Percentiles rank a stretch among this genome's conserved stretches.
These are phyloP conservation scores for Penicillium lagena DNA, from an alignment of 495 filamentous ascomycete species.

Conservation along the genomic window DNA sequence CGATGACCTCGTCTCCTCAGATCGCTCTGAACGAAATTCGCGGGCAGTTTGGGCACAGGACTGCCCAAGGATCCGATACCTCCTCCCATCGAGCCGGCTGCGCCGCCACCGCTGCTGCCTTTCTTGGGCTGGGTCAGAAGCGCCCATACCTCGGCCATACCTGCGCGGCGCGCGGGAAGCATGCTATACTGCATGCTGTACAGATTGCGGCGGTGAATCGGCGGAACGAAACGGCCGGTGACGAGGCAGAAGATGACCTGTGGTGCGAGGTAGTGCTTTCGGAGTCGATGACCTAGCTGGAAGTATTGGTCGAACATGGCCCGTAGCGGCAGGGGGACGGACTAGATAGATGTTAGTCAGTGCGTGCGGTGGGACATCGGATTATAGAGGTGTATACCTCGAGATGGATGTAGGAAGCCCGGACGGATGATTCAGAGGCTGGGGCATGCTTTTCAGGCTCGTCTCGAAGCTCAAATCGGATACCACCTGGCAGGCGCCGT, in stretches of 20 bases:
- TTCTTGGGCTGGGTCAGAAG: slow-evolving; percentile 55
- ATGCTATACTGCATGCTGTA: slow-evolving; percentile 99
- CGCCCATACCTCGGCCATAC: slow-evolving; percentile 80
- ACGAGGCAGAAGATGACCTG: slow-evolving; percentile 79
- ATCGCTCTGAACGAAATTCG: slow-evolving; percentile 31
- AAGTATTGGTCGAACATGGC: slow-evolving; percentile 97
- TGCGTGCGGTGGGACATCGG: too few species aligned
- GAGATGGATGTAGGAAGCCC: slow-evolving; percentile 70
- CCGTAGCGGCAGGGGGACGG: slow-evolving; percentile 80
- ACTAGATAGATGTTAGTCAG: slow-evolving; percentile 37
- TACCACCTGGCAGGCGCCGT: slow-evolving; percentile 82
- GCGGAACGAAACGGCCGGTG: slow-evolving; percentile 84
- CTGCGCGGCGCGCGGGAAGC: slow-evolving; percentile 76
- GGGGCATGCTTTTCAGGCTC: slow-evolving; percentile 20
- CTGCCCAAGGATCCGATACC: slow-evolving; percentile 22
- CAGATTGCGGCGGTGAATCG: slow-evolving; percentile 87
- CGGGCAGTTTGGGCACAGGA: slow-evolving; percentile 28
- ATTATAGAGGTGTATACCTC: slow-evolving; percentile 44
- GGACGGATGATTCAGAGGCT: slow-evolving; percentile 19
- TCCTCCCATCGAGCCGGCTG: slow-evolving; percentile 19
- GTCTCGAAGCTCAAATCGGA: slow-evolving; percentile 83
- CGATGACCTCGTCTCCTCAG: slow-evolving; percentile 32
- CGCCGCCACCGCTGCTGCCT: slow-evolving; percentile 16
- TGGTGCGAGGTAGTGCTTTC: slow-evolving; percentile 90
- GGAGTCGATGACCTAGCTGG: slow-evolving; percentile 83